phyloP scores from a whole-genome alignment of 2,329 filamentous ascomycete species.

The Ceratocystis variospora region DNA sequence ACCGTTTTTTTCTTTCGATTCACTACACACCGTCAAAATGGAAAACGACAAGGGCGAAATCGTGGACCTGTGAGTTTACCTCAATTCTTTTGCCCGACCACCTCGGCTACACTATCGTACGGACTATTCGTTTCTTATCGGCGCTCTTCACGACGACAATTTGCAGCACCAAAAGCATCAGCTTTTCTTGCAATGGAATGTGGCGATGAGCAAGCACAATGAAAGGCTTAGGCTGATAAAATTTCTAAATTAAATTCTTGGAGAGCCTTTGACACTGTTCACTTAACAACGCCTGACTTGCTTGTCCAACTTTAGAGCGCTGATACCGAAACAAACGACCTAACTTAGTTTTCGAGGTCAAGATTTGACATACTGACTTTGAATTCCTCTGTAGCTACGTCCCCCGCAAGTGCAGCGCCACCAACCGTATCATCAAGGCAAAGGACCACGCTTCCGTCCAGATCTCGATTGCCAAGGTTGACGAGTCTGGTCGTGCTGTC shows the following conservation, averaged over 20 bases:
- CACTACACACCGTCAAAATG: constrained; percentile 50
- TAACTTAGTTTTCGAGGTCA: not conserved
- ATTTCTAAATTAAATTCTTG: not conserved
- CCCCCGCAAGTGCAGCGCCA: constrained; percentile 96
- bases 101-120: not conserved
- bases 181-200: not conserved
- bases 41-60: constrained; percentile 99
- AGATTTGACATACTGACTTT: constrained; percentile 9
- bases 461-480: constrained; percentile 93
- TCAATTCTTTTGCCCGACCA: not conserved
- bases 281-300: not conserved
- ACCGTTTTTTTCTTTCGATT: constrained; percentile 20
- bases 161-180: not conserved
- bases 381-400: constrained; percentile 55
- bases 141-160: not conserved
- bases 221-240: not conserved
- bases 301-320: not conserved
- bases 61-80: constrained; percentile 77
- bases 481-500: constrained; percentile 90
- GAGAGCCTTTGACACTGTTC: not conserved
- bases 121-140: constrained; percentile 1
- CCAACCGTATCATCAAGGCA: constrained; percentile 99
- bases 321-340: not conserved
- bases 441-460: constrained; percentile 99
- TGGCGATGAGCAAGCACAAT: not conserved